phyloP scores from a whole-genome alignment of 805 yeast species.

The Yamadazyma paraphyllophila region DNA sequence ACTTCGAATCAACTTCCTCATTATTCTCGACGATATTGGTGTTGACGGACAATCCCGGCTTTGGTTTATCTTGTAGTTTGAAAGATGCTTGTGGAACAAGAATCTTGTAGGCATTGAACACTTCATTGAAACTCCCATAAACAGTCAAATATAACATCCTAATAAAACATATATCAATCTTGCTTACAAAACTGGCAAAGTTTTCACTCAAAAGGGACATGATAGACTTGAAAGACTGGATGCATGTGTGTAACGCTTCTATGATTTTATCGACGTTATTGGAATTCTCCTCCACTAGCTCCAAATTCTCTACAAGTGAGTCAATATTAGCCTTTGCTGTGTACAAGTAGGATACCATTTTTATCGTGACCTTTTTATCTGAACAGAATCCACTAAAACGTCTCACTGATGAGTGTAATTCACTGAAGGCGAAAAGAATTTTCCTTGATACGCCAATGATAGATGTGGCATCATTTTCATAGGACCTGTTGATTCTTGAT shows the following conservation, averaged over 20 bases:
- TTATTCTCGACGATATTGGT: conserved; percentile 20
- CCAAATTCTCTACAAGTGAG: conserved; percentile 55
- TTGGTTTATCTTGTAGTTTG: conserved; percentile 5
- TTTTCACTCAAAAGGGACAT: conserved; percentile 48
- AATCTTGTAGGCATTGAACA: conserved; percentile 61
- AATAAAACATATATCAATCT: conserved; percentile 61
- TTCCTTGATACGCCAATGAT: conserved; percentile 55
- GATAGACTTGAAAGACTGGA: conserved; percentile 51
- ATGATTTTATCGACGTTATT: conserved; percentile 30
- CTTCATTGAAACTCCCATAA: conserved; percentile 63
- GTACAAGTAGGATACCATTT: conserved; percentile 50
- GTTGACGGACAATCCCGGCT: conserved; percentile 20
- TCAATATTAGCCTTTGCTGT: conserved; percentile 56
- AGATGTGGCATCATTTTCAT: conserved; percentile 16
- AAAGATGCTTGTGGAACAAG: conserved; percentile 25
- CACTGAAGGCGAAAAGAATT: conserved; percentile 59
- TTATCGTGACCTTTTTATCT: conserved; percentile 53
- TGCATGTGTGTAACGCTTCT: conserved; percentile 30
- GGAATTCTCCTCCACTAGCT: conserved; percentile 41
- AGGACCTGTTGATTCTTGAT: conserved; percentile 5
- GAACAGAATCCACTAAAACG: conserved; percentile 57
- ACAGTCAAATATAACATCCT: conserved; percentile 61
- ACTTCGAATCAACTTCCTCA: conserved; percentile 61
- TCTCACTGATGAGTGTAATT: conserved; percentile 58
- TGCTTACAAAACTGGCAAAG: conserved; percentile 47